Base-by-base conservation (phyloP, 2,329 filamentous ascomycete genomes). In the Acrocalymma vagum region DNA sequence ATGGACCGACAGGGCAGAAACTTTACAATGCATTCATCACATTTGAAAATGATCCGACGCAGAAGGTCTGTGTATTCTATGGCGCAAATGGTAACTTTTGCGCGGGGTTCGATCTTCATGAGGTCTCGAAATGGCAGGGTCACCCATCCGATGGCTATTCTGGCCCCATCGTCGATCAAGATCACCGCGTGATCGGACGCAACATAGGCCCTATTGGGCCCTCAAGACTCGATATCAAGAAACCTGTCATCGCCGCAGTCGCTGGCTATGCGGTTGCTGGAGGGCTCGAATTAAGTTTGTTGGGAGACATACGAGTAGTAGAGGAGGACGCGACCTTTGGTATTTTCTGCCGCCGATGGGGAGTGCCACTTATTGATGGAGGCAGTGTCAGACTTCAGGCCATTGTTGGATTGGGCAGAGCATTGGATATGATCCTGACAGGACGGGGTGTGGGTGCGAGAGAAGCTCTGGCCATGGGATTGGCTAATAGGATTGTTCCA, bases 381-480 rank as follows among this genome's bases (percentile, higher is more conserved):
- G 80, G 79, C 1, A 82, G 78, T 0, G 78, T 82, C 0, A 72
- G 79, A 1, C 60, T 82, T 5, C 77, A 76, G 41, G 70, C 70
- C 1, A 69, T 81, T 29, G 61, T 83, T 15, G 80, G 80, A 0
- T 65, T 82, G 1, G 78, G 78, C 0, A 58, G 78, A 3, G 79
- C 80, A 0, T 45, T 82, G 38, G 80, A 83, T 56, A 78, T 83
- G 74, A 79, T 82, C 11, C 63, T 83, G 5, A 83, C 80, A 0
- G 80, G 81, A 0, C 63, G 78, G 1, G 53, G 71, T 0, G 76
- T 83, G 0, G 50, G 46, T 0, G 79, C 79, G 0, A 51, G 70
- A 13, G 79, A 83, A 49, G 79, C 79, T 0, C 49, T 79, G 20
- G 33, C 55, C 1, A 79, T 81, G 66, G 80, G 79, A 1, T 64